phyloP scores from a whole-genome alignment of 805 yeast species.

The Saccharomycopsis fermentans region DNA sequence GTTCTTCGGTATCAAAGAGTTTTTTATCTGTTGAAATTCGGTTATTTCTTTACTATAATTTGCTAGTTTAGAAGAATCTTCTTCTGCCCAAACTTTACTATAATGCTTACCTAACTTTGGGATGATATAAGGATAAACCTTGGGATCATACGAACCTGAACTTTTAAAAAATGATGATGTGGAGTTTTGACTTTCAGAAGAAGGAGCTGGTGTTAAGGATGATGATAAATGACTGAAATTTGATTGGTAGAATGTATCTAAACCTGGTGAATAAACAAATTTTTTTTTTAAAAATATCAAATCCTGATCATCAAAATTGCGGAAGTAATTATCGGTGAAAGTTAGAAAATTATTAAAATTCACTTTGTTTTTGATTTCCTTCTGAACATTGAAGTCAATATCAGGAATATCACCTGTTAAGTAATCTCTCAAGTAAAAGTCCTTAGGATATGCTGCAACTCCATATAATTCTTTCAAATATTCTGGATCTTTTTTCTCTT shows the following conservation, averaged over 20 bases:
- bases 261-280: conserved; percentile 27
- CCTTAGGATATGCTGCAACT: conserved; percentile 82
- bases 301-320: conserved; percentile 74
- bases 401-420: conserved; percentile 87
- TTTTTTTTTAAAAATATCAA: conserved; percentile 58
- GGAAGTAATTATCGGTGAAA: conserved; percentile 75
- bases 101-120: conserved; percentile 83
- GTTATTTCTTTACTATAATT: conserved; percentile 31
- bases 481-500: conserved; percentile 55
- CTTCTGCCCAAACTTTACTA: conserved; percentile 78
- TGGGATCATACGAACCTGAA: conserved; percentile 49
- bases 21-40: conserved; percentile 7
- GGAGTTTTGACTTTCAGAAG: conserved; percentile 1
- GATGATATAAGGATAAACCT: conserved; percentile 60
- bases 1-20: conserved; percentile 40
- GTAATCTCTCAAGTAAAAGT: conserved; percentile 52
- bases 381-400: conserved; percentile 63
- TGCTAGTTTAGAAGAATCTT: conserved; percentile 37
- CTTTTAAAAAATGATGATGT: conserved; percentile 24
- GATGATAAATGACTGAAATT: conserved; percentile 1
- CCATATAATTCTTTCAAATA: conserved; percentile 68
- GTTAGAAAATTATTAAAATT: conserved; percentile 82
- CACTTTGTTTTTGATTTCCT: conserved; percentile 83
- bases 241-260: conserved; percentile 14
- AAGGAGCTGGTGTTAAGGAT: not conserved